Conservation (phyloP, 2,329 filamentous ascomycete species). For the Chrysosporium queenslandicum region DNA sequence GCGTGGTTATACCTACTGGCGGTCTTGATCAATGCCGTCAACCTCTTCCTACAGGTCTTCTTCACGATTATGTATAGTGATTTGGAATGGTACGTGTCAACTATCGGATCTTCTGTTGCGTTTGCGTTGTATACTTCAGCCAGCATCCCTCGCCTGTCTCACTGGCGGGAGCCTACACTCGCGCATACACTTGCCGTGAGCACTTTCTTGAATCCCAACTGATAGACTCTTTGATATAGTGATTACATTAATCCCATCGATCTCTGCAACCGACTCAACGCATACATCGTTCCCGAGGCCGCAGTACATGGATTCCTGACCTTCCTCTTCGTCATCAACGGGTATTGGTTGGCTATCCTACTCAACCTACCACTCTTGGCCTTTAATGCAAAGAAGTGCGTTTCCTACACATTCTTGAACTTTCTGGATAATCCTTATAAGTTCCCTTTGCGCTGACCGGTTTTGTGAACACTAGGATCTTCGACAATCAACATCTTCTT, state of each 20-base stretch:
- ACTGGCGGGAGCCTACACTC: slow-evolving; percentile 9
- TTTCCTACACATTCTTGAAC: slow-evolving; percentile 19
- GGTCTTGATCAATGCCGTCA: slow-evolving; percentile 99
- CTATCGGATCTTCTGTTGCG: neutral
- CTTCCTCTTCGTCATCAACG: slow-evolving; percentile 92
- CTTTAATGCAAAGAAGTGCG: slow-evolving; percentile 97
- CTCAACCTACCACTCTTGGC: slow-evolving; percentile 84
- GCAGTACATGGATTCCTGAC: slow-evolving; percentile 95
- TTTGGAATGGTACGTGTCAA: slow-evolving; percentile 78
- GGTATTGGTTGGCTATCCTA: slow-evolving; percentile 90
- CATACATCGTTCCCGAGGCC: slow-evolving; percentile 97
- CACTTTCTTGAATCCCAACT: neutral
- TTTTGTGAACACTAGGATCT: slow-evolving; percentile 53
- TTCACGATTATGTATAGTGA: slow-evolving; percentile 99
- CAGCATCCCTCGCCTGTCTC: neutral
- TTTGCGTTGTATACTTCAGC: neutral
- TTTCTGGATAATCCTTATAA: neutral
- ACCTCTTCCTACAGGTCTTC: slow-evolving; percentile 98
- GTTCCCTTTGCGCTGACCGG: neutral
- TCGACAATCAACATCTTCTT: slow-evolving; percentile 91
- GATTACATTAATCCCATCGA: slow-evolving; percentile 99
- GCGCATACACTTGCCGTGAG: neutral
- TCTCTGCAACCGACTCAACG: slow-evolving; percentile 99
- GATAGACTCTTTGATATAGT: slow-evolving; percentile 40
- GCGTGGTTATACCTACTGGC: slow-evolving; percentile 96